These are phyloP conservation scores for Xylariaceae sp. DNA, from an alignment of 2,329 filamentous ascomycete genomes.

Conservation along the genomic window DNA sequence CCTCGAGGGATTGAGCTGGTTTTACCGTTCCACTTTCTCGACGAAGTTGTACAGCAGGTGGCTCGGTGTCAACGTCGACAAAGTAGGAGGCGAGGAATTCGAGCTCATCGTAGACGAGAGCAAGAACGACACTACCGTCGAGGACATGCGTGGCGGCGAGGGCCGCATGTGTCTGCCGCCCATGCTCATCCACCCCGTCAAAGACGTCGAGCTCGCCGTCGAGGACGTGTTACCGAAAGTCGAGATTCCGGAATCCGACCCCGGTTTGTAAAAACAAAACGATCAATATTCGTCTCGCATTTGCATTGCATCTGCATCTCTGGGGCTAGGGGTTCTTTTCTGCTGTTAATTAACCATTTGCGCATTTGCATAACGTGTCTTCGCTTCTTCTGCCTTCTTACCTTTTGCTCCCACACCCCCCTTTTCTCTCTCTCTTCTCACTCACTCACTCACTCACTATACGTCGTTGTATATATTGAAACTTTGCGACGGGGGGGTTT, in stretches of 20 bases:
- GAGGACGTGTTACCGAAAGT: conserved; percentile 49
- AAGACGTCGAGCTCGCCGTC: conserved; percentile 63
- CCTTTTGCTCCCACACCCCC: too few relatives aligned
- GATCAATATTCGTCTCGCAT: conserved; percentile 7
- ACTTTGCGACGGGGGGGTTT: too few relatives aligned
- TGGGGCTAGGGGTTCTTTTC: not conserved
- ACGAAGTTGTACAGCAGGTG: conserved; percentile 78
- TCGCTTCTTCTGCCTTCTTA: too few relatives aligned
- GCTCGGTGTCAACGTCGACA: conserved; percentile 75
- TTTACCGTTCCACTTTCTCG: conserved; percentile 80
- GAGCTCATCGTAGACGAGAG: conserved; percentile 55
- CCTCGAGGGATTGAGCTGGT: conserved; percentile 82
- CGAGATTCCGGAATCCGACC: conserved; percentile 46
- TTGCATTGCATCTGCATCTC: not conserved
- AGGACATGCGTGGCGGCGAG: conserved; percentile 60
- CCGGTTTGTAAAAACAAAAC: conserved; percentile 33
- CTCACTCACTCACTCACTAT: too few relatives aligned
- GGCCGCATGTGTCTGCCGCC: conserved; percentile 87
- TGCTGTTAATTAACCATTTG: too few relatives aligned
- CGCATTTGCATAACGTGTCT: too few relatives aligned
- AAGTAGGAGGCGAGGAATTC: conserved; percentile 71
- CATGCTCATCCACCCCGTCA: conserved; percentile 85
- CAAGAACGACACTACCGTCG: conserved; percentile 45
- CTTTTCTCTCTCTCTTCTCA: too few relatives aligned
- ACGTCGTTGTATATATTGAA: too few relatives aligned